Percentiles rank a stretch among this genome's conserved stretches.
Evolutionary conservation across 2,329 filamentous ascomycete genomes (phyloP).

Genomic region (Apiospora pterosperma): DNA sequence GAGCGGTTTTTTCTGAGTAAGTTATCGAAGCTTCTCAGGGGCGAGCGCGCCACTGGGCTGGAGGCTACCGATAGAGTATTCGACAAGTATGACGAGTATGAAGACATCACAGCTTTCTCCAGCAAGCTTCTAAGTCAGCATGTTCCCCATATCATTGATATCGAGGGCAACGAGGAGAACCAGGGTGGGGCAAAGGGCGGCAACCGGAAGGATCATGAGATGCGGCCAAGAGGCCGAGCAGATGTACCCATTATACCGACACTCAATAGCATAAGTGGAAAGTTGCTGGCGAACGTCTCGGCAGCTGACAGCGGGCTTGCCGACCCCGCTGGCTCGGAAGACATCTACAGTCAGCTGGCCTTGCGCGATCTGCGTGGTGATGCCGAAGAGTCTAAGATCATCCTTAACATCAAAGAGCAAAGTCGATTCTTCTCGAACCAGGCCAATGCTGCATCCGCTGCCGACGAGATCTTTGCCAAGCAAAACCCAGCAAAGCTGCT

Average conservation of each 20-base stretch:
- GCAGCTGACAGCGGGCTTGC: slow-evolving; percentile 71
- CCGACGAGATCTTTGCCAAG: slow-evolving; percentile 56
- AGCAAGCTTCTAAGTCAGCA: slow-evolving; percentile 57
- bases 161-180: slow-evolving; percentile 94
- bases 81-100: slow-evolving; percentile 78
- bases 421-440: slow-evolving; percentile 72
- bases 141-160: slow-evolving; percentile 85
- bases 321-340: slow-evolving; percentile 63
- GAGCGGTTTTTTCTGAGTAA: slow-evolving; percentile 89
- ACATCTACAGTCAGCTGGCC: slow-evolving; percentile 69
- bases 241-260: slow-evolving; percentile 88
- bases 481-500: slow-evolving; percentile 70
- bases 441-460: slow-evolving; percentile 42
- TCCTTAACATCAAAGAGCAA: slow-evolving; percentile 85
- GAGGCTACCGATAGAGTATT: slow-evolving; percentile 77
- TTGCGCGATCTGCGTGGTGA: slow-evolving; percentile 78
- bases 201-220: slow-evolving; percentile 85
- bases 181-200: slow-evolving; percentile 78
- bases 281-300: slow-evolving; percentile 84
- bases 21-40: slow-evolving; percentile 85
- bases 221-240: slow-evolving; percentile 66
- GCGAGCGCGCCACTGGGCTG: slow-evolving; percentile 76
- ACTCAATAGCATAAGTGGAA: slow-evolving; percentile 87
- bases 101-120: slow-evolving; percentile 55
- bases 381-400: slow-evolving; percentile 70